Conservation (phyloP, 768 basidiomycete species). For the Phylloporus sp. region DNA sequence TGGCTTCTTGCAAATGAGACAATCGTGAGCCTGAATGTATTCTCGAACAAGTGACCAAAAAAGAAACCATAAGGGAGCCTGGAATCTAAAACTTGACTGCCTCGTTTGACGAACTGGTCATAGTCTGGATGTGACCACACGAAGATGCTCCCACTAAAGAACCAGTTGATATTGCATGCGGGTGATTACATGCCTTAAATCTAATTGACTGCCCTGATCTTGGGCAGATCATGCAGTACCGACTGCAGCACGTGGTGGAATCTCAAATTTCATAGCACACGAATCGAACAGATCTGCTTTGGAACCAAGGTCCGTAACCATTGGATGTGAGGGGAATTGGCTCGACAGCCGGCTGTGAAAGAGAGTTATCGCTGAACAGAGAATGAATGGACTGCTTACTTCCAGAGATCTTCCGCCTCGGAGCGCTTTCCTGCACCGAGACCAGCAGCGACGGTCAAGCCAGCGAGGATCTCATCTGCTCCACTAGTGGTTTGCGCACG, state of each 20-base stretch:
- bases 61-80: no score
- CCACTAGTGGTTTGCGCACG: constrained; percentile 43
- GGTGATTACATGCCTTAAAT: neutral
- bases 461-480: constrained; percentile 60
- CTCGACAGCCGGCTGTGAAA: constrained; percentile 36
- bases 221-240: constrained; percentile 5
- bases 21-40: no score
- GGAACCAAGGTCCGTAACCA: constrained; percentile 54
- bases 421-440: constrained; percentile 51
- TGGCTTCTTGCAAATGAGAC: no score
- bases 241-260: constrained; percentile 48
- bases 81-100: no score
- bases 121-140: no score
- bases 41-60: no score
- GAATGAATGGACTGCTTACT: constrained; percentile 40
- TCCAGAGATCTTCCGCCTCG: constrained; percentile 66
- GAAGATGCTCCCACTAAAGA: no score
- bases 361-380: neutral
- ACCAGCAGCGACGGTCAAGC: constrained; percentile 57
- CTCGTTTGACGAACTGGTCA: no score
- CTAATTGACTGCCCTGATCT: neutral
- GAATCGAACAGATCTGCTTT: constrained; percentile 66
- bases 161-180: neutral
- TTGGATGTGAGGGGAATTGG: constrained; percentile 64
- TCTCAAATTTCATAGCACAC: constrained; percentile 50